Conservation (phyloP, 495 filamentous ascomycete species). For the Neurospora sp. region DNA sequence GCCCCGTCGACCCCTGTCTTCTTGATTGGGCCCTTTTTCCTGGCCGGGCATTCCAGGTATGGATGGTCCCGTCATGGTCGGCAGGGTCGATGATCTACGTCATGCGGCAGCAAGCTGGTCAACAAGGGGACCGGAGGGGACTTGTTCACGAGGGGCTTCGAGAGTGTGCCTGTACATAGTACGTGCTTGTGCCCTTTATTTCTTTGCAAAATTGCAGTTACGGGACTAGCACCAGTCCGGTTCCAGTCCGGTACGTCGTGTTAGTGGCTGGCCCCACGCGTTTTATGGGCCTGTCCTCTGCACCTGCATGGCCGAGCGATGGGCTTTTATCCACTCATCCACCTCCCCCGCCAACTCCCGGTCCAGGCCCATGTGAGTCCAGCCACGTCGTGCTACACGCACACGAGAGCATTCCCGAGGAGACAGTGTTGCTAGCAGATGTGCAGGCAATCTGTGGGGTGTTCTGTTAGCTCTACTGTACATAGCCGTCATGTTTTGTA, state of each 20-base stretch:
- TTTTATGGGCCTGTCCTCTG: background rate
- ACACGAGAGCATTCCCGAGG: background rate
- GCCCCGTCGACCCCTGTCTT: background rate
- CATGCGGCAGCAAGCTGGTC: conserved; percentile 1
- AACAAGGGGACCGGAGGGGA: background rate
- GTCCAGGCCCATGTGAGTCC: background rate
- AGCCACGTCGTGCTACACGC: background rate
- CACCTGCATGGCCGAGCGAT: background rate
- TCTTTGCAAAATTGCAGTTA: background rate
- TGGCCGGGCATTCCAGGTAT: background rate
- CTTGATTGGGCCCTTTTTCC: background rate
- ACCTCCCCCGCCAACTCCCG: background rate
- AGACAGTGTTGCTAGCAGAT: background rate
- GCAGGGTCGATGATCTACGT: conserved; percentile 3
- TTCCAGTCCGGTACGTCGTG: background rate
- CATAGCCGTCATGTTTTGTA: background rate
- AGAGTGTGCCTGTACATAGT: background rate
- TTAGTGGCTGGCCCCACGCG: background rate
- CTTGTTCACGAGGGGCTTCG: background rate
- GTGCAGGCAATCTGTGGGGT: background rate
- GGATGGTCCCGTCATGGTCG: background rate
- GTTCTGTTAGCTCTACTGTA: background rate
- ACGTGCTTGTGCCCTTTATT: background rate
- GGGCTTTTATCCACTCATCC: background rate
- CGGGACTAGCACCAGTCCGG: background rate